Base-by-base conservation (phyloP, 176 grass and related monocot genomes). In the Aegilops bicornis region DNA sequence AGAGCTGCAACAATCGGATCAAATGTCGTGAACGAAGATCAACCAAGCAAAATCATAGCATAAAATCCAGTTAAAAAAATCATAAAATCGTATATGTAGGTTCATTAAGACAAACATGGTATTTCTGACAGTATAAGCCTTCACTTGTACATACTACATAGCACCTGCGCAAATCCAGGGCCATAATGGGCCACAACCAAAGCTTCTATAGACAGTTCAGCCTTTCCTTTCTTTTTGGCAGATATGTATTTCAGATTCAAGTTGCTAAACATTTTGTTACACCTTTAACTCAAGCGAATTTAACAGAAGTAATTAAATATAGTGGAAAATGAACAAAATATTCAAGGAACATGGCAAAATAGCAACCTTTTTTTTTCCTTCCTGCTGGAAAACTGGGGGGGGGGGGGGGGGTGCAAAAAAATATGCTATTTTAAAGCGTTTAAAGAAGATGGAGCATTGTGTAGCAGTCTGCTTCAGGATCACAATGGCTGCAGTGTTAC, bases 1-100 rank as follows among this genome's bases (percentile, higher is more conserved):
- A 96, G 47, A 98, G 85, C 94, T 96, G 94, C n/a, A 85, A 88
- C 69, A 80, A 89, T 76, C 33, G 77, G 69, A 82, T 32, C 47
- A 54, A 73, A 69, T 83, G 29, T 82, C 40, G 83, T 56, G 27
- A 60, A 79, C 79, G 86, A 86, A 76, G 58, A 87, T 81, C 30
- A 63, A 82, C 31, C 16, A 12, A 84, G 22, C 60, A 83, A 39
- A 35, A 69, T 3, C 39, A 48, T 61, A 74, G 37, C 32, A 80
- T 20, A 61, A 8, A 59, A 59, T 59, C 56, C 7, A 20, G 54
- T 58, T 58, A 58, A 58, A 58, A 56, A 22, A 20, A 54, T 17
- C 17, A 58, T 20, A 68, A 68, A 33, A 52, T 39, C 42, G 47
- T 27, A 80, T 54, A 20, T 58, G 45, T 76, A 72, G 31, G 40